Conservation (phyloP, 371 early-diverging fungal species). For the Syncephalastrum racemosum region DNA sequence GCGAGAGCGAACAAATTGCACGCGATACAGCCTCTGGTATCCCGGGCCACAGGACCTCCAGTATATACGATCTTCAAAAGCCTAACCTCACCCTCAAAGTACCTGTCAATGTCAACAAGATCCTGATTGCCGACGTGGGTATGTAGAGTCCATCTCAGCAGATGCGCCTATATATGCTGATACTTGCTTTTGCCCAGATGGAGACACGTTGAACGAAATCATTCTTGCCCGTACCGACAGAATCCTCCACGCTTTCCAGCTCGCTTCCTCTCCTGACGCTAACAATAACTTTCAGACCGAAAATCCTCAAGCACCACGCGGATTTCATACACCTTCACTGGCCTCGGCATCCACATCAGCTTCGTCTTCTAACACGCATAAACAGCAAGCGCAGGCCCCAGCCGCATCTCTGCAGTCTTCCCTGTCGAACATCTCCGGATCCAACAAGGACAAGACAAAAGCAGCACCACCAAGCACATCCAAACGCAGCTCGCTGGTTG, state of each 20-base stretch:
- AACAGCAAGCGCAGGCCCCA: constrained; percentile 5
- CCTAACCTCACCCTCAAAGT: constrained; percentile 72
- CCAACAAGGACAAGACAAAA: constrained; percentile 14
- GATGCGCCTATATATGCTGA: no score
- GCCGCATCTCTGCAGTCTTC: constrained; percentile 18
- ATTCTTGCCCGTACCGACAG: constrained; percentile 82
- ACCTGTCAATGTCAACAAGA: constrained; percentile 78
- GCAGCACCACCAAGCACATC: constrained; percentile 1
- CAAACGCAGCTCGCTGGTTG: constrained; percentile 8
- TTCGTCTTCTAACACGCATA: constrained; percentile 7
- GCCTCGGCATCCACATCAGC: constrained; percentile 15
- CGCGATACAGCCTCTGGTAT: constrained; percentile 5
- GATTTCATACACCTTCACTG: constrained; percentile 6
- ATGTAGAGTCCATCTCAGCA: not conserved
- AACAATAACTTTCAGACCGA: constrained; percentile 7
- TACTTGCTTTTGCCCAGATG: constrained; percentile 41
- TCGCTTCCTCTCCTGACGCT: constrained; percentile 15
- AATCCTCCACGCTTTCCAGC: constrained; percentile 70
- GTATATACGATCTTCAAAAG: constrained; percentile 45
- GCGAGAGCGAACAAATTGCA: not conserved
- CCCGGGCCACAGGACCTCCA: not conserved
- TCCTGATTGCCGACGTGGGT: constrained; percentile 76
- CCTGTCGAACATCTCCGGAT: constrained; percentile 14
- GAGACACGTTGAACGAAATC: constrained; percentile 74
- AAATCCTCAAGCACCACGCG: not conserved